Conservation (phyloP, 2,329 filamentous ascomycete species). For the Xylaria sp. region DNA sequence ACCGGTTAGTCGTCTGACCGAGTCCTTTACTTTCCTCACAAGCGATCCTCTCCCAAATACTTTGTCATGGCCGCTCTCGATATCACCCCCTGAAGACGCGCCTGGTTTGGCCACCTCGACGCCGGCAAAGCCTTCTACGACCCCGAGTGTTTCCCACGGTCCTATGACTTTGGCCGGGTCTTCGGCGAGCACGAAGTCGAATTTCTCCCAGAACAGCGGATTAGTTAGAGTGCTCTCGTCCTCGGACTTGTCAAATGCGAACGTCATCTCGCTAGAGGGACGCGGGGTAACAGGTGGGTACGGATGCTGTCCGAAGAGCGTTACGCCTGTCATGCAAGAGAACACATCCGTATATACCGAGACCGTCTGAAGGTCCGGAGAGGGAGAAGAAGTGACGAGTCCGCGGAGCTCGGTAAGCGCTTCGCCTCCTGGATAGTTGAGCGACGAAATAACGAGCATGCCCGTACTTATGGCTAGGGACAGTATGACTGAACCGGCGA, state of each 20-base stretch:
- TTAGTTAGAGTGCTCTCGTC: slow-evolving; percentile 46
- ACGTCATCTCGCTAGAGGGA: slow-evolving; percentile 33
- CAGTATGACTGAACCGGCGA: slow-evolving; percentile 62
- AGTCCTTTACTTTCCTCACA: slow-evolving; percentile 43
- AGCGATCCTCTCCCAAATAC: slow-evolving; percentile 51
- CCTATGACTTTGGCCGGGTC: slow-evolving; percentile 50
- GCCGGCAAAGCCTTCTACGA: slow-evolving; percentile 61
- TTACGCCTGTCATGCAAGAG: slow-evolving; percentile 72
- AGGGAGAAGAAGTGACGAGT: slow-evolving; percentile 39
- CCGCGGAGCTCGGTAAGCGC: slow-evolving; percentile 63
- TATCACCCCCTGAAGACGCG: slow-evolving; percentile 22
- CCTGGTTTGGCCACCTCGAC: slow-evolving; percentile 59
- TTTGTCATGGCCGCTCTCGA: slow-evolving; percentile 29
- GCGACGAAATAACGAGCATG: slow-evolving; percentile 77
- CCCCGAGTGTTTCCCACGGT: slow-evolving; percentile 59
- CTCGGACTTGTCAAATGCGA: slow-evolving; percentile 66
- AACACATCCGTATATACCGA: slow-evolving; percentile 67
- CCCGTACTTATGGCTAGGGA: slow-evolving; percentile 63
- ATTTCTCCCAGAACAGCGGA: slow-evolving; percentile 62
- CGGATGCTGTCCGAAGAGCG: slow-evolving; percentile 62
- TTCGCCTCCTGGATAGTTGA: slow-evolving; percentile 92
- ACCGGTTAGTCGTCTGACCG: slow-evolving; percentile 51
- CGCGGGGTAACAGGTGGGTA: slow-evolving; percentile 28
- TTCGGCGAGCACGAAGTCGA: slow-evolving; percentile 65
- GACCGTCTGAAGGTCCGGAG: slow-evolving; percentile 36